Evolutionary conservation across 2,329 filamentous ascomycete species (phyloP).

Genomic region (Nothophoma quercina): DNA sequence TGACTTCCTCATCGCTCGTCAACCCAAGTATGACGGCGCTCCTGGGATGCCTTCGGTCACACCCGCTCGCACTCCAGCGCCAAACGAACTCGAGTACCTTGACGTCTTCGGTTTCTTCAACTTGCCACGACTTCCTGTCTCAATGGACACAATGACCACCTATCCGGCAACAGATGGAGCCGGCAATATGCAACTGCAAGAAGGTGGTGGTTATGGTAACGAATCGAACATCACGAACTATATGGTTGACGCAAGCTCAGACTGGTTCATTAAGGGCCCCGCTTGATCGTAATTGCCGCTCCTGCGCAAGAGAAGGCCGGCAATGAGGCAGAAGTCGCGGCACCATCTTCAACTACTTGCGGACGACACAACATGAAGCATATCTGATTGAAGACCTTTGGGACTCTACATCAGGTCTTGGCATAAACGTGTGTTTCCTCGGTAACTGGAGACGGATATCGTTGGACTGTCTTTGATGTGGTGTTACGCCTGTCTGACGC

Average conservation of each 20-base stretch:
- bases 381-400: no score
- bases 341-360: no score
- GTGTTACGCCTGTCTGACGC: no score
- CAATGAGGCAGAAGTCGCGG: no score
- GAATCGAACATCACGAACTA: slow-evolving; percentile 82
- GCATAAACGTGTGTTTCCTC: neutral
- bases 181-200: slow-evolving; percentile 36
- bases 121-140: slow-evolving; percentile 72
- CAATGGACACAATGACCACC: slow-evolving; percentile 40
- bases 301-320: no score
- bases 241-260: slow-evolving; percentile 75
- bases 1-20: slow-evolving; percentile 85
- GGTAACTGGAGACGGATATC: no score
- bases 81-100: slow-evolving; percentile 87
- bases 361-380: no score
- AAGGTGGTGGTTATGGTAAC: slow-evolving; percentile 53
- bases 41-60: slow-evolving; percentile 55
- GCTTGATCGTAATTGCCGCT: slow-evolving; percentile 9
- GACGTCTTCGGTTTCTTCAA: slow-evolving; percentile 98
- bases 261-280: slow-evolving; percentile 67
- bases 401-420: no score
- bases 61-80: slow-evolving; percentile 72
- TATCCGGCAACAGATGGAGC: slow-evolving; percentile 41
- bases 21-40: slow-evolving; percentile 60
- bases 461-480: no score